Base-by-base conservation (phyloP, 169 alveolate species). In the Plasmodium vinckei region DNA sequence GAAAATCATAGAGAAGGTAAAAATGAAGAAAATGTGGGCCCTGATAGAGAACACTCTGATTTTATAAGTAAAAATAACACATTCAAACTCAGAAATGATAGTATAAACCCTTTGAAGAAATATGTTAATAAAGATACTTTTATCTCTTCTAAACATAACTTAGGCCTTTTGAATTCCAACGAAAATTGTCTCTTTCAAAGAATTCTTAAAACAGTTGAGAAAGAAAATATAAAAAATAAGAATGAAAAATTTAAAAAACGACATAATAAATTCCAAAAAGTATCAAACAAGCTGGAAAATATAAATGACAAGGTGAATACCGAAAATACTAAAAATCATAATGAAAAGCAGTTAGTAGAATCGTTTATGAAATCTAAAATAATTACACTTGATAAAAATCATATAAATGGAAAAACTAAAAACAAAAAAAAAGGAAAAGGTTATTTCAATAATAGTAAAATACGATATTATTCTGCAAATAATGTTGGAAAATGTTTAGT, bases 121-220 rank as follows among this genome's bases (percentile, higher is more conserved):
- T 54, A 49, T 17, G 1, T 5, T 49, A 63, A 64, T 57, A 57
- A 49, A 46, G 5, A 10, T n/a, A 63, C n/a, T 23, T 12, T 64
- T 1, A 5, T 12, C 15, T 19, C 69, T 44, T 9, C 47, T 57
- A 75, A 53, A 21, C 63, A 53, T 27, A 64, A 63, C 21, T 61
- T 73, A 53, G 60, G 47, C 9, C 21, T 73, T n/a, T 47, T 63
- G 27, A 73, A 39, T 65, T 12, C 63, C 33, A 73, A 61, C 46
- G 88, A 73, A 42, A 73, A 61, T 73, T 6, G 13, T 5, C 73
- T 75, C 2, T 75, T 75, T 56, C 88, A 75, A 75, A 42, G 88
- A 42, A 75, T 75, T 46, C 64, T 60, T 63, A 75, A 75, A 49
- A 75, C 44, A 12, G 49, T 75, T 75, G 67, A 61, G 61, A 61